Conservation (phyloP, 352 stramenopile species). For the Paralagenidium karlingii region DNA sequence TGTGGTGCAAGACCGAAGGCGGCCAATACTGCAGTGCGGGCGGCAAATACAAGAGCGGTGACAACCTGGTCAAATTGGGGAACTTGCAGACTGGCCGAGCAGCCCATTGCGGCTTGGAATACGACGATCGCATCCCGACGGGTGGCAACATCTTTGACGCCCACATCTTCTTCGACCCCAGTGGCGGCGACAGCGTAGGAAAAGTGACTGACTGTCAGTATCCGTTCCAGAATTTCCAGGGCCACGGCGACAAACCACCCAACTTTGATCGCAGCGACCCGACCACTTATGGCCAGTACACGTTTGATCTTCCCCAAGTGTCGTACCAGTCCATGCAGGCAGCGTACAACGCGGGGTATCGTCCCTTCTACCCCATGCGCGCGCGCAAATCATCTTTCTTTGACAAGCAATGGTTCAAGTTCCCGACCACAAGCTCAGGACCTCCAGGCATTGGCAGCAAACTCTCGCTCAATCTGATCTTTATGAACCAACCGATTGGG, state of each 20-base stretch:
- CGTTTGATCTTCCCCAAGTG: constrained; percentile 18
- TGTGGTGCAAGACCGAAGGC: constrained; percentile 62
- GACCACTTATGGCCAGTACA: constrained; percentile 34
- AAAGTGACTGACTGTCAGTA: constrained; percentile 72
- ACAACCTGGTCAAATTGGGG: constrained; percentile 12
- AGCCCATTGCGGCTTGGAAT: constrained; percentile 22
- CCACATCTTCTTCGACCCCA: constrained; percentile 71
- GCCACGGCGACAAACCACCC: constrained; percentile 14
- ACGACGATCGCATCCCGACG: constrained; percentile 31
- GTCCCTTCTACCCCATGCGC: constrained; percentile 79
- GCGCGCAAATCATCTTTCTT: constrained; percentile 83
- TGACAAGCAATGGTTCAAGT: constrained; percentile 72
- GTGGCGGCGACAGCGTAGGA: not conserved
- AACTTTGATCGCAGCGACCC: constrained; percentile 31
- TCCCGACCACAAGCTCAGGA: constrained; percentile 27
- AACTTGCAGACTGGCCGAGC: no score
- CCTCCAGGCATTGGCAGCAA: constrained; percentile 31
- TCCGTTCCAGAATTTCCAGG: constrained; percentile 58
- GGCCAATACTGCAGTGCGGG: constrained; percentile 56
- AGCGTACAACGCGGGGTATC: constrained; percentile 41
- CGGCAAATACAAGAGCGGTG: constrained; percentile 30
- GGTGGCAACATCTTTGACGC: constrained; percentile 55
- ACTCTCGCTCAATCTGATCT: constrained; percentile 44
- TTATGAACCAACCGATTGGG: constrained; percentile 52
- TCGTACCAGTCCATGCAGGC: constrained; percentile 60